These are phyloP conservation scores for Uronychia binucleata DNA, from an alignment of 73 alveolate species.

Conservation along the genomic window DNA sequence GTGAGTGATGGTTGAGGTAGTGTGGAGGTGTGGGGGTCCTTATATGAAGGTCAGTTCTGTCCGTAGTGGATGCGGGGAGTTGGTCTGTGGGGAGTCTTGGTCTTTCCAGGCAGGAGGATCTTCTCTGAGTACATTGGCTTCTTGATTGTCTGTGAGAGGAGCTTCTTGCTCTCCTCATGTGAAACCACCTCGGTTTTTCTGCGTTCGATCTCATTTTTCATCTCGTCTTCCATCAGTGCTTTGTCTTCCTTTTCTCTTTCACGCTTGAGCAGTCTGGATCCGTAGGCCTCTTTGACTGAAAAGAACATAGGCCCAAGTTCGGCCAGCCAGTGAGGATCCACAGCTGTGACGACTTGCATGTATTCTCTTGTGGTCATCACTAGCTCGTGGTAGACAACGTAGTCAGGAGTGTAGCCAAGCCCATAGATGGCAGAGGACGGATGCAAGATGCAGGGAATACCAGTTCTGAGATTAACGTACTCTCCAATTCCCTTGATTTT, in stretches of 20 bases:
- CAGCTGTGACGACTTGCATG: slow-evolving; percentile 99
- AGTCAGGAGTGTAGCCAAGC: slow-evolving; percentile 99
- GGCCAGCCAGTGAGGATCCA: slow-evolving; percentile 99
- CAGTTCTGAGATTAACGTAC: slow-evolving; percentile 98
- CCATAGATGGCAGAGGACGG: slow-evolving; percentile 99
- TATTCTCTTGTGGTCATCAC: slow-evolving; percentile 98
- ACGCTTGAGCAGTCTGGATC: slow-evolving; percentile 36
- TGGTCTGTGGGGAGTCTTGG: background rate
- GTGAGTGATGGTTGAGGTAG: too few relatives aligned
- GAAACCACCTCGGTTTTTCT: slow-evolving; percentile 24
- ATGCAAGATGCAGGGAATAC: slow-evolving; percentile 98
- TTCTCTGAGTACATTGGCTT: background rate
- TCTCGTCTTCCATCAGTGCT: slow-evolving; percentile 54
- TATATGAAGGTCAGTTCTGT: too few relatives aligned
- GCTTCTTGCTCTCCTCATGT: background rate
- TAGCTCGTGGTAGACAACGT: slow-evolving; percentile 99
- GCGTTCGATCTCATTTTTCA: slow-evolving; percentile 54
- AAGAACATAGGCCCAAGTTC: slow-evolving; percentile 99
- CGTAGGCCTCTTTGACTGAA: slow-evolving; percentile 91
- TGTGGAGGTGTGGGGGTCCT: too few relatives aligned
- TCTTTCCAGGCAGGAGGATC: background rate
- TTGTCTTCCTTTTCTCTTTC: slow-evolving; percentile 54
- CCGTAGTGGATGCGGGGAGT: too few relatives aligned
- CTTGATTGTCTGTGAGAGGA: background rate
- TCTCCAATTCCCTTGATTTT: slow-evolving; percentile 98